Conservation (phyloP, 2,329 filamentous ascomycete species). For the Fusarium heterosporum region DNA sequence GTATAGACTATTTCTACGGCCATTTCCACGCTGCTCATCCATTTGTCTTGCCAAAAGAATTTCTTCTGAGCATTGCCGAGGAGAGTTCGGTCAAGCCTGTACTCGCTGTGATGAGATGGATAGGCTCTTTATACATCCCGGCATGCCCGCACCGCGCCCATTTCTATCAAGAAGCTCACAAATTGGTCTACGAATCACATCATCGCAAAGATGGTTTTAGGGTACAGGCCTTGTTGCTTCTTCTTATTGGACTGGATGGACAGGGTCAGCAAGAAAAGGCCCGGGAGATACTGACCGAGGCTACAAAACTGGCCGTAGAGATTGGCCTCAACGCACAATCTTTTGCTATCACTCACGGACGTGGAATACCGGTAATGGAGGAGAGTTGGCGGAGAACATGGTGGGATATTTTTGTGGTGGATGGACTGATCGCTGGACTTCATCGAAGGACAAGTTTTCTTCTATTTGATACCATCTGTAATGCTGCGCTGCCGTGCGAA, state of each 20-base stretch:
- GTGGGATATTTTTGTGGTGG: constrained; percentile 87
- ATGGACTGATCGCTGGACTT: constrained; percentile 86
- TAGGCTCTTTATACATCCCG: constrained; percentile 67
- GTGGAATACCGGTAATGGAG: constrained; percentile 75
- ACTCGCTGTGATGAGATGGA: constrained; percentile 66
- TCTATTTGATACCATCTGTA: constrained; percentile 73
- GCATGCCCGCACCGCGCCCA: constrained; percentile 58
- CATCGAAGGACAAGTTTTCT: constrained; percentile 77
- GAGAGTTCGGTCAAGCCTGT: constrained; percentile 62
- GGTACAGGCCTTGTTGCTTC: constrained; percentile 81
- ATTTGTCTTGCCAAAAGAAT: constrained; percentile 66
- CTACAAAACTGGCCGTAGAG: constrained; percentile 78
- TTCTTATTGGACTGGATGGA: constrained; percentile 82
- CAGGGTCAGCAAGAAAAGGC: constrained; percentile 77
- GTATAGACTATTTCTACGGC: constrained; percentile 68
- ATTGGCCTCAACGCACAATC: constrained; percentile 78
- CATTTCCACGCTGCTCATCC: constrained; percentile 70
- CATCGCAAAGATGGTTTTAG: constrained; percentile 68
- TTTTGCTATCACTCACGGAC: constrained; percentile 73
- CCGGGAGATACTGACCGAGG: constrained; percentile 72
- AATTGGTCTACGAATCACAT: constrained; percentile 60
- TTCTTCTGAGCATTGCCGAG: constrained; percentile 61
- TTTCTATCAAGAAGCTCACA: constrained; percentile 69
- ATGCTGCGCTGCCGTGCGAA: constrained; percentile 83
- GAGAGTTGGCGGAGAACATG: constrained; percentile 90